Evolutionary conservation across 1,284 basidiomycete genomes (phyloP).

Genomic region (Golubevia pallescens): DNA sequence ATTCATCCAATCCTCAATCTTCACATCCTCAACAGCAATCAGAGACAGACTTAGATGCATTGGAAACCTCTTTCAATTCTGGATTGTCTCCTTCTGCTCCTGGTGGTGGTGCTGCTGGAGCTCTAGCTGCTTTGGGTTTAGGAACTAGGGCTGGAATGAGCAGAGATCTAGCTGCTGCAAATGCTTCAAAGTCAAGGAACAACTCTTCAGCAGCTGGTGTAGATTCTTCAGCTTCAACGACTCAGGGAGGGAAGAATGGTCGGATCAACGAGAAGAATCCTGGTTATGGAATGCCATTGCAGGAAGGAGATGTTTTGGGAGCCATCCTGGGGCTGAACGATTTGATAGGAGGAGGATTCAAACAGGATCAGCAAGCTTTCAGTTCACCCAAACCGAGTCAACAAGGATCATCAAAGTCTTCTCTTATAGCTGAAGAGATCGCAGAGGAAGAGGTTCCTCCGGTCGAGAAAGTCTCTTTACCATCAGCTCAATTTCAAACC

Average conservation of each 20-base stretch:
- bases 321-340: conserved; percentile 37
- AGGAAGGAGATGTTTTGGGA: conserved; percentile 47
- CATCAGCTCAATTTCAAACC: neutral
- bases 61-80: neutral
- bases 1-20: neutral
- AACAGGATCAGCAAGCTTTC: neutral
- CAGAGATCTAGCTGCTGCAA: neutral
- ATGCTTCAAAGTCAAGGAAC: neutral
- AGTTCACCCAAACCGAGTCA: neutral
- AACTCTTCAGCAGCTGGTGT: neutral
- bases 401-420: neutral
- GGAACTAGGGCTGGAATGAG: neutral
- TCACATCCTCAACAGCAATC: neutral
- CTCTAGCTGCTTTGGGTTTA: neutral
- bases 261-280: neutral
- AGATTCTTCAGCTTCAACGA: neutral
- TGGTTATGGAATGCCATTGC: conserved; percentile 11
- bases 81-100: conserved; percentile 1
- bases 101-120: neutral
- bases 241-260: neutral
- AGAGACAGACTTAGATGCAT: neutral
- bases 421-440: neutral
- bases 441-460: neutral
- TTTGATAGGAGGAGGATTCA: conserved; percentile 1
- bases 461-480: neutral